A percentile compares a stretch with the other conserved stretches of the same genome.
These are phyloP conservation scores for Sordaria brevicollis DNA, from an alignment of 495 filamentous ascomycete species.

Conservation along the genomic window DNA sequence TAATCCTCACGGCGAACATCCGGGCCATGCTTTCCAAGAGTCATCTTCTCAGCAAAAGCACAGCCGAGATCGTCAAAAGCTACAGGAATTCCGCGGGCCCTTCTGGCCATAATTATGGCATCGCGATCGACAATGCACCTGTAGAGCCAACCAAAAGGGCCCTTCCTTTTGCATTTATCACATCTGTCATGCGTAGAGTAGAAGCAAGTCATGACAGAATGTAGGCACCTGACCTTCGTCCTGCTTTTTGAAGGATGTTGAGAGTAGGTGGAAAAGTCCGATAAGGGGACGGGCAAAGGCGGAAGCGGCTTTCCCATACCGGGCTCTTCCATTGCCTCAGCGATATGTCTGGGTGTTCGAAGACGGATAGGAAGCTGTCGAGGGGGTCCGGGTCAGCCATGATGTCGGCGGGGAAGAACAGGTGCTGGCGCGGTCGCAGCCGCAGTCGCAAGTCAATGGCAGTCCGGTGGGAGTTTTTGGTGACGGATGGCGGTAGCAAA, in stretches of 20 bases:
- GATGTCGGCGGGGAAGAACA: background rate
- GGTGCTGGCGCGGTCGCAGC: background rate
- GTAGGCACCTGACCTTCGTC: slow-evolving; percentile 40
- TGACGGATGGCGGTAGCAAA: background rate
- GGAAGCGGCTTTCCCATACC: background rate
- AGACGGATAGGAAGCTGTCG: background rate
- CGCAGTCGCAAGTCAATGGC: background rate
- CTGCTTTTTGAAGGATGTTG: background rate
- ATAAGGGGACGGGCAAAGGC: slow-evolving; percentile 1
- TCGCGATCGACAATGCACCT: slow-evolving; percentile 52
- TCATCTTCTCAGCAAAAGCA: slow-evolving; percentile 13
- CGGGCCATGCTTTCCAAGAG: slow-evolving; percentile 18
- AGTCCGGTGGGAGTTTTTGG: background rate
- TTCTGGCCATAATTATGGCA: slow-evolving; percentile 27
- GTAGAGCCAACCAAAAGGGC: slow-evolving; percentile 55
- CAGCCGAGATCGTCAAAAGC: slow-evolving; percentile 18
- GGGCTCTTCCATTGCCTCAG: background rate
- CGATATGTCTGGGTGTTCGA: background rate
- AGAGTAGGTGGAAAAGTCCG: slow-evolving; percentile 3
- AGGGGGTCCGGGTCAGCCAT: background rate
- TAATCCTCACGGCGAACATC: slow-evolving; percentile 25
- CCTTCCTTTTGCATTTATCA: slow-evolving; percentile 34
- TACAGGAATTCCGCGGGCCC: slow-evolving; percentile 19
- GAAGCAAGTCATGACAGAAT: slow-evolving; percentile 48
- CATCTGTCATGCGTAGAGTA: slow-evolving; percentile 39